Conservation (phyloP, 768 basidiomycete genomes). For the Fomitopsis serialis region DNA sequence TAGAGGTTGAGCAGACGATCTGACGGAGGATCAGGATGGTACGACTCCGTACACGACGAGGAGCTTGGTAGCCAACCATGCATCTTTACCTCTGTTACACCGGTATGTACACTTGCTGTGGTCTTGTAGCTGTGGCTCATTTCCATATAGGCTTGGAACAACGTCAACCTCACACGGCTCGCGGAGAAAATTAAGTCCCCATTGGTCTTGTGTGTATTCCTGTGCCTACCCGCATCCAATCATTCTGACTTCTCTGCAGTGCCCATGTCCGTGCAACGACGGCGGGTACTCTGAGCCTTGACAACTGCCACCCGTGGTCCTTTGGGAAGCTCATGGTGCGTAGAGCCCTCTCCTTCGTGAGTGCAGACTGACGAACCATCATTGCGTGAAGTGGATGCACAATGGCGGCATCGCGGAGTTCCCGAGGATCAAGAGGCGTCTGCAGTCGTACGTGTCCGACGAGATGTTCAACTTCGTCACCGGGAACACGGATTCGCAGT, state of each 20-base stretch:
- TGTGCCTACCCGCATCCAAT: background rate
- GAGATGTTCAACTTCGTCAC: slow-evolving; percentile 81
- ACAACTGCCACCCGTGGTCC: slow-evolving; percentile 94
- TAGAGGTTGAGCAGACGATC: background rate
- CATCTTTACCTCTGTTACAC: slow-evolving; percentile 93
- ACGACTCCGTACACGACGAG: slow-evolving; percentile 79
- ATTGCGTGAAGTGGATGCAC: slow-evolving; percentile 80
- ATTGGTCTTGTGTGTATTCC: slow-evolving; percentile 74
- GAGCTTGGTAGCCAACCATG: slow-evolving; percentile 86
- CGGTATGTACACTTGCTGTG: slow-evolving; percentile 44
- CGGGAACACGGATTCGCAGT: slow-evolving; percentile 97
- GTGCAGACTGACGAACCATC: background rate
- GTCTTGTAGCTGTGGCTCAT: background rate
- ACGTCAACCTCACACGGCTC: slow-evolving; percentile 85
- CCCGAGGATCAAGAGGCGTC: slow-evolving; percentile 65
- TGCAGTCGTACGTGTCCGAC: slow-evolving; percentile 76
- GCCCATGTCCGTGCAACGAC: slow-evolving; percentile 94
- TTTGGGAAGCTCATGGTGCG: slow-evolving; percentile 88
- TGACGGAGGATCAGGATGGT: slow-evolving; percentile 65
- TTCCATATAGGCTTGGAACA: slow-evolving; percentile 82
- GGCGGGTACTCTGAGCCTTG: slow-evolving; percentile 83
- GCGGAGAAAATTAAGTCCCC: slow-evolving; percentile 98
- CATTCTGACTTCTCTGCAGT: slow-evolving; percentile 29
- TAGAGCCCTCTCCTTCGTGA: background rate
- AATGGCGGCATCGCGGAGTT: slow-evolving; percentile 94